Evolutionary conservation across 1,139 yeast genomes (phyloP).

Genomic region (Zygosaccharomyces pseudobailii): DNA sequence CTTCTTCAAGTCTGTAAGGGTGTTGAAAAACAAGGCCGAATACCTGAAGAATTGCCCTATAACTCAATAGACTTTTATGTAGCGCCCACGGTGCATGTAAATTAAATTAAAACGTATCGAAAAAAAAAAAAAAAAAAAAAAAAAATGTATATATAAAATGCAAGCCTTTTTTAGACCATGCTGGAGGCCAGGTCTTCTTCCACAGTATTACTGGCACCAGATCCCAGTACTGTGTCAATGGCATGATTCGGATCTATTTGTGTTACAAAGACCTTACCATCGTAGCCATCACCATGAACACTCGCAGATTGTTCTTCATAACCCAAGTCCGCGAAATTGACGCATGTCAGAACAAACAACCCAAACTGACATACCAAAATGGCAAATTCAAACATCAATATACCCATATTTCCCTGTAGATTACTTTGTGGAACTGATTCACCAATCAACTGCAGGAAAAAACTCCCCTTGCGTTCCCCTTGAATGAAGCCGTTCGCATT

Average conservation of each 20-base stretch:
- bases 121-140: background rate
- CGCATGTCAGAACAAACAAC: constrained; percentile 34
- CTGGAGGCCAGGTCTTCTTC: constrained; percentile 6
- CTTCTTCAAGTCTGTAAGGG: constrained; percentile 81
- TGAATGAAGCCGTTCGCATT: constrained; percentile 24
- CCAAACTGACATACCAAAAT: constrained; percentile 33
- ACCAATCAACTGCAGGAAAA: constrained; percentile 41
- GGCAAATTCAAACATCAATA: constrained; percentile 32
- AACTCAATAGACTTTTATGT: constrained; percentile 41
- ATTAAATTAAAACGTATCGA: constrained; percentile 4
- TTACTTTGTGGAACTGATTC: constrained; percentile 37
- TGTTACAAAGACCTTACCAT: constrained; percentile 37
- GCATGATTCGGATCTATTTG: constrained; percentile 33
- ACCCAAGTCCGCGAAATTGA: constrained; percentile 32
- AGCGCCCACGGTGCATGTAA: constrained; percentile 6
- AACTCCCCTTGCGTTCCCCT: constrained; percentile 35
- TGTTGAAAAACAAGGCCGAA: constrained; percentile 80
- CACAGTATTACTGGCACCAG: constrained; percentile 8
- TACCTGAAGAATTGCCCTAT: constrained; percentile 76
- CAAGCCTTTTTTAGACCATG: constrained; percentile 7
- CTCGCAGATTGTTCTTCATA: constrained; percentile 14
- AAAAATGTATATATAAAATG: background rate
- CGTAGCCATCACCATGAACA: constrained; percentile 35
- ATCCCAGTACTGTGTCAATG: constrained; percentile 19
- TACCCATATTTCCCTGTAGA: constrained; percentile 29